Conservation (phyloP, 805 yeast genomes). For the Candida golubevii region DNA sequence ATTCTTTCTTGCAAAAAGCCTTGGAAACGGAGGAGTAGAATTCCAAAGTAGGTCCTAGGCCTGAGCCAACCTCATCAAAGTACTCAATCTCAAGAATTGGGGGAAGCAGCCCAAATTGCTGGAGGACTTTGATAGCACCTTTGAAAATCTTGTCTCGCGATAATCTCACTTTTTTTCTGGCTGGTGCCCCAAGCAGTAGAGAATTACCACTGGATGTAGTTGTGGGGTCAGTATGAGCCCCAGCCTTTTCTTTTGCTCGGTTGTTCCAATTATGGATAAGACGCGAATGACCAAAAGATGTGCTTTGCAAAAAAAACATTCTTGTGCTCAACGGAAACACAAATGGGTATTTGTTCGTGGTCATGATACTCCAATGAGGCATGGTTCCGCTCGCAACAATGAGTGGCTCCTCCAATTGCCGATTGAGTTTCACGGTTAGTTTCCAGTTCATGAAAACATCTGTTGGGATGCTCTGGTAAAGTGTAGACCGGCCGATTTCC, state of each 20-base stretch:
- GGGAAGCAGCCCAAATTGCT: slow-evolving; percentile 72
- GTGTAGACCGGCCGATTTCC: slow-evolving; percentile 13
- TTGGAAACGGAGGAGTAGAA: slow-evolving; percentile 79
- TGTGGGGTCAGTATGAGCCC: slow-evolving; percentile 15
- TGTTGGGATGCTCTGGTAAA: slow-evolving; percentile 13
- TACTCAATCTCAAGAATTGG: slow-evolving; percentile 83
- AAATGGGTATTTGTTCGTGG: slow-evolving; percentile 75
- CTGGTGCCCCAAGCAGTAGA: slow-evolving; percentile 67
- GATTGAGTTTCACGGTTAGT: slow-evolving; percentile 75
- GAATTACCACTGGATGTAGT: background rate
- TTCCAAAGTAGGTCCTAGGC: slow-evolving; percentile 93
- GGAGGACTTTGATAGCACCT: slow-evolving; percentile 76
- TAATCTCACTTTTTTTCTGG: slow-evolving; percentile 75
- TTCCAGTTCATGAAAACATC: slow-evolving; percentile 65
- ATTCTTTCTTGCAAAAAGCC: slow-evolving; percentile 56
- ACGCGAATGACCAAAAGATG: slow-evolving; percentile 88
- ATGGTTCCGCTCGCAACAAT: slow-evolving; percentile 81
- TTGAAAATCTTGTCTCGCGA: slow-evolving; percentile 65
- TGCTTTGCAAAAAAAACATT: slow-evolving; percentile 70
- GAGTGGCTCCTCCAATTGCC: slow-evolving; percentile 87
- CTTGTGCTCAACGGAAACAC: slow-evolving; percentile 81
- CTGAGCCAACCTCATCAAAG: slow-evolving; percentile 90
- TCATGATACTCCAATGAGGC: slow-evolving; percentile 77
- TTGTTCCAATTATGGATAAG: slow-evolving; percentile 73
- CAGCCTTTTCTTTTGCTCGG: slow-evolving; percentile 22